Base-by-base conservation (phyloP, 108 stramenopile species). In the Pseudonitzschia multiseries region DNA sequence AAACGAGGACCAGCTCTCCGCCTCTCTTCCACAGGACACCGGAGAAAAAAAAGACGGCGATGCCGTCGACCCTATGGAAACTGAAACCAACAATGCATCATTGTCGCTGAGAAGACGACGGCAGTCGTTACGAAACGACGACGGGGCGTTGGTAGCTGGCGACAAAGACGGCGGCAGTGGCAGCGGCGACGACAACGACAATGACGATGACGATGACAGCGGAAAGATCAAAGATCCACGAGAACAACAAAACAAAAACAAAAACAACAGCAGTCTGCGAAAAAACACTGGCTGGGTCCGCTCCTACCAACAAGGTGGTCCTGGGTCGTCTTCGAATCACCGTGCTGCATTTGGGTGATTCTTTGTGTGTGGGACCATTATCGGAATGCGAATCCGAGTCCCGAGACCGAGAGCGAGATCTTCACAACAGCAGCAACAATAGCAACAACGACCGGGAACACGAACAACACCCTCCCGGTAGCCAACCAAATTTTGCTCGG, bases 301-400 rank as follows among this genome's bases (percentile, higher is more conserved):
- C 50, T 51, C 31, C 15, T 90, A 8, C 66, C 83, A 17, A 81
- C 89, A 0, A 51, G 60, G 42, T 28, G 79, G 20, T 74, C 81
- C n/a, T 93, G 89, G 89, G 84, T 86, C 33, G 0, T 89, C 40
- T 91, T 93, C 74, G 89, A 93, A 74, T 80, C 79, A 51, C 88
- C 88, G 1, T 89, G 89, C 78, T 70, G 90, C 32, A 61, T 89
- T 52, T 91, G 89, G 89, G 62, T 70, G 15, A 52, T 69, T 29
- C 72, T 73, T 50, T 84, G 73, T 36, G 78, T 57, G 68, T 79
- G 18, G 28, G 65, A 70, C 41, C 24, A 5, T 32, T 41, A 53
- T 62, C n/a, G 36, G 26, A 40, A 36, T 36, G 36, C 4, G 36
- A 36, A 36, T 36, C 4, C 36, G 36, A 36, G 36, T 36, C 36